These are phyloP conservation scores for Rhododendron griersonianum DNA, from an alignment of 148 eudicot genomes.

Conservation along the genomic window DNA sequence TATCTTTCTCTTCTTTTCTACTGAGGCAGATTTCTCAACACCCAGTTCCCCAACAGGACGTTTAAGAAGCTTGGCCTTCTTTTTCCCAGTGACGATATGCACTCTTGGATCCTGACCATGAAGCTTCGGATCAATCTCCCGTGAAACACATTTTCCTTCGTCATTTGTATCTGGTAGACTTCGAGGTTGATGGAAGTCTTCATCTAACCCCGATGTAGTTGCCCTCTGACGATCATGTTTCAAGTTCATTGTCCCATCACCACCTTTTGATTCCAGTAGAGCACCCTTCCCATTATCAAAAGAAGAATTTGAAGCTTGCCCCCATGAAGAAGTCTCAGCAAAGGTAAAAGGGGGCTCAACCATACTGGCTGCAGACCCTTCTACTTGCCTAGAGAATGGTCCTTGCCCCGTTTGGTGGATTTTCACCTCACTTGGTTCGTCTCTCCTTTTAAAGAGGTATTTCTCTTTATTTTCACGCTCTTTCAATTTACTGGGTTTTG, in stretches of 20 bases:
- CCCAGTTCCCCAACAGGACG: slow-evolving; percentile 33
- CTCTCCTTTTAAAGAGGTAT: slow-evolving; percentile 78
- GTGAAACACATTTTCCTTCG: not conserved
- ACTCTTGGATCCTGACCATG: slow-evolving; percentile 11
- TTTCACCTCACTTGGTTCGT: slow-evolving; percentile 35
- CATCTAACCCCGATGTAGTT: not conserved
- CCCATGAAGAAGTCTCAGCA: slow-evolving; percentile 4
- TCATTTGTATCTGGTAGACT: not conserved
- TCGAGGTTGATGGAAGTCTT: not conserved
- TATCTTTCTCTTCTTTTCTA: slow-evolving; percentile 39
- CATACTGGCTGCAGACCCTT: slow-evolving; percentile 24
- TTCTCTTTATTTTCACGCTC: slow-evolving; percentile 59
- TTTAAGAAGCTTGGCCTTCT: slow-evolving; percentile 49
- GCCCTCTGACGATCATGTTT: slow-evolving; percentile 1
- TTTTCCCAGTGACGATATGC: slow-evolving; percentile 8
- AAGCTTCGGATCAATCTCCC: slow-evolving; percentile 8
- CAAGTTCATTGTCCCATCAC: not conserved
- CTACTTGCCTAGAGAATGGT: slow-evolving; percentile 28
- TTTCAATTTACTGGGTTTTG: slow-evolving; percentile 47
- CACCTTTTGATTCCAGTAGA: not conserved
- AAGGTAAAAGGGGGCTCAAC: slow-evolving; percentile 2
- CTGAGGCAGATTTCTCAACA: slow-evolving; percentile 26
- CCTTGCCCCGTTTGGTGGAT: slow-evolving; percentile 23
- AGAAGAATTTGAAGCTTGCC: not conserved
- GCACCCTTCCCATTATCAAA: not conserved